phyloP scores from a whole-genome alignment of 148 eudicot species.

The Bassia scoparia region DNA sequence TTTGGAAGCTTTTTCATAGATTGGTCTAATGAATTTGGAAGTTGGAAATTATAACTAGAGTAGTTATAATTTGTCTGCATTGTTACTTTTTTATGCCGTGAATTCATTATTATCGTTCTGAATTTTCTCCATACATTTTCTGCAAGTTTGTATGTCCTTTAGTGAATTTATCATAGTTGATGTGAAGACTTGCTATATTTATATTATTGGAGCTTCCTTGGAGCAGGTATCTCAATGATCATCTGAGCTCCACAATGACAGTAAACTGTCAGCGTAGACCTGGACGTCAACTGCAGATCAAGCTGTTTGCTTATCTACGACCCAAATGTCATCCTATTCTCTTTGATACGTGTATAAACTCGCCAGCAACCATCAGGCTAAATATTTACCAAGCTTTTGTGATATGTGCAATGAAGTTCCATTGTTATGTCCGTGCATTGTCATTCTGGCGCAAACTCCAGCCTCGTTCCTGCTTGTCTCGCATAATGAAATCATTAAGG shows the following conservation, averaged over 20 bases:
- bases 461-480: conserved; percentile 30
- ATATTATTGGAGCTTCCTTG: conserved; percentile 1
- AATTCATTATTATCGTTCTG: too few species aligned
- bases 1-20: too few species aligned
- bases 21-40: too few species aligned
- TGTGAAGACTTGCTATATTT: not conserved
- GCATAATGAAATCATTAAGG: conserved; percentile 59
- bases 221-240: conserved; percentile 58
- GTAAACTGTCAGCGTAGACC: conserved; percentile 57
- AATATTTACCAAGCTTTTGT: conserved; percentile 78
- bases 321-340: conserved; percentile 86
- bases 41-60: too few species aligned
- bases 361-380: conserved; percentile 62
- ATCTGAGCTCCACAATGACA: conserved; percentile 65
- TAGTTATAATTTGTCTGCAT: too few species aligned
- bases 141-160: too few species aligned
- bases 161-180: too few species aligned
- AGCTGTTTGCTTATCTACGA: conserved; percentile 67
- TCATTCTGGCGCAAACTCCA: conserved; percentile 37
- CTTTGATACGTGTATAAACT: conserved; percentile 70
- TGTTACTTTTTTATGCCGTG: too few species aligned
- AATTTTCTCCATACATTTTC: too few species aligned
- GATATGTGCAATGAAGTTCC: conserved; percentile 88
- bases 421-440: conserved; percentile 56
- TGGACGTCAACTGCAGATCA: conserved; percentile 43